Evolutionary conservation across 2,329 filamentous ascomycete species (phyloP).

Genomic region (Thermomyces lanuginosus): DNA sequence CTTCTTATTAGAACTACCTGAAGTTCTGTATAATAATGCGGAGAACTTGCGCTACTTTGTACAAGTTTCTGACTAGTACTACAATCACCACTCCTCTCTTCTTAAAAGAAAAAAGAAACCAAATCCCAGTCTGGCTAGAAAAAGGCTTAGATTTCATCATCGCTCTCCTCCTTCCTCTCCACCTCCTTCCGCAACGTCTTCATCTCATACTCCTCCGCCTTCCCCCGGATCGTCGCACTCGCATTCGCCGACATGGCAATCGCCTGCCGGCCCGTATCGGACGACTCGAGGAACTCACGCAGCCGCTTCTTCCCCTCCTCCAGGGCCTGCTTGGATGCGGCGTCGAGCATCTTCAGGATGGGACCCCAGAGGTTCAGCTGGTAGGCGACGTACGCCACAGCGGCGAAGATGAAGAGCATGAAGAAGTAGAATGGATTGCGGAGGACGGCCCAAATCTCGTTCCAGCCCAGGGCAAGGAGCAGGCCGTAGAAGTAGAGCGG

Average conservation of each 20-base stretch:
- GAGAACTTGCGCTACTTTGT: too few species aligned
- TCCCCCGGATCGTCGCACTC: conserved; percentile 18
- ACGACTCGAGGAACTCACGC: conserved; percentile 73
- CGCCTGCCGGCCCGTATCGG: conserved; percentile 70
- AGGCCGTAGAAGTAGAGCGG: conserved; percentile 89
- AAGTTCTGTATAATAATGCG: too few species aligned
- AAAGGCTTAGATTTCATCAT: too few species aligned
- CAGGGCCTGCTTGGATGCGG: conserved; percentile 68
- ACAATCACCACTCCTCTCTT: too few species aligned
- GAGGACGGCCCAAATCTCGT: conserved; percentile 85
- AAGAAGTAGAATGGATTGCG: conserved; percentile 90
- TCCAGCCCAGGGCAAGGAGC: conserved; percentile 88
- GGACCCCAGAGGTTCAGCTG: conserved; percentile 90
- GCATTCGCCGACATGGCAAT: conserved; percentile 51
- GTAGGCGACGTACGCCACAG: conserved; percentile 76
- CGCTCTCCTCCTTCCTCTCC: conserved; percentile 8
- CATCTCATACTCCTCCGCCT: conserved; percentile 44
- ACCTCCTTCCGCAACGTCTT: conserved; percentile 17
- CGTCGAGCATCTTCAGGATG: conserved; percentile 88
- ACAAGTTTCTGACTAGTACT: too few species aligned
- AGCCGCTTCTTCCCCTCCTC: conserved; percentile 86
- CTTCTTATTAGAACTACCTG: too few species aligned
- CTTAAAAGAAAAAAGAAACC: too few species aligned
- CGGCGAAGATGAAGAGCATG: conserved; percentile 59
- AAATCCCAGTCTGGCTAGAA: too few species aligned